Conservation (phyloP, 106 monocot genomes). For the Dioscorea zingiberensis region DNA sequence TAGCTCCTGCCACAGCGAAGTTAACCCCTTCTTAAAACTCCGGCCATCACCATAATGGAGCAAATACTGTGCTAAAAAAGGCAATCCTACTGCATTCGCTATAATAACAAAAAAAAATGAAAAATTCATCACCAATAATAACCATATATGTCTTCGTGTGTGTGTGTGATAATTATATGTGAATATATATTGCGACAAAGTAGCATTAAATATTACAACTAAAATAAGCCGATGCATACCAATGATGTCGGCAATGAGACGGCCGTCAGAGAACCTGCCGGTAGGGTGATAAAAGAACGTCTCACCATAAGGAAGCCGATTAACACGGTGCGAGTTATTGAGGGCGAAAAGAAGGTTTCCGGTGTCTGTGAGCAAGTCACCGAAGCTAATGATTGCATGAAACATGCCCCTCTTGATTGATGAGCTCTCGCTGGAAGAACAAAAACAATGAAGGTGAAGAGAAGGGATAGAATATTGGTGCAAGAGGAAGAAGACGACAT, state of each 20-base stretch:
- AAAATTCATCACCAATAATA: background rate
- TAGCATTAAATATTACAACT: too few relatives aligned
- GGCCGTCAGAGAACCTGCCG: constrained; percentile 42
- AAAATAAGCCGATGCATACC: background rate
- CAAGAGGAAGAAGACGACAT: too few relatives aligned
- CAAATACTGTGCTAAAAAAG: constrained; percentile 18
- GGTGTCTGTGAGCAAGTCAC: constrained; percentile 48
- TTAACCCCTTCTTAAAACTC: constrained; percentile 38
- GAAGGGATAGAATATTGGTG: too few relatives aligned
- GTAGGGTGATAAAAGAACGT: constrained; percentile 13
- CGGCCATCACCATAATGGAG: background rate
- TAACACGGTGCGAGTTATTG: background rate
- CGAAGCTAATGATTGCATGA: constrained; percentile 39
- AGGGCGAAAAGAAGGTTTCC: too few relatives aligned
- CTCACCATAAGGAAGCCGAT: constrained; percentile 24
- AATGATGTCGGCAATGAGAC: constrained; percentile 28
- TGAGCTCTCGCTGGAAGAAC: too few relatives aligned
- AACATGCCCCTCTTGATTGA: constrained; percentile 1
- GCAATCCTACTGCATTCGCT: constrained; percentile 17
- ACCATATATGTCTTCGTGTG: too few relatives aligned
- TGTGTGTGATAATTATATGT: too few relatives aligned
- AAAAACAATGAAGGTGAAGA: too few relatives aligned
- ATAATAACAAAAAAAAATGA: too few relatives aligned
- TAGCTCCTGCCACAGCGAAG: constrained; percentile 61
- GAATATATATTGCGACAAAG: too few relatives aligned